Evolutionary conservation across 2,329 filamentous ascomycete genomes (phyloP), one percentile per base, ranked within the genome.

Genomic region (Pseudocercospora fuligena): DNA sequence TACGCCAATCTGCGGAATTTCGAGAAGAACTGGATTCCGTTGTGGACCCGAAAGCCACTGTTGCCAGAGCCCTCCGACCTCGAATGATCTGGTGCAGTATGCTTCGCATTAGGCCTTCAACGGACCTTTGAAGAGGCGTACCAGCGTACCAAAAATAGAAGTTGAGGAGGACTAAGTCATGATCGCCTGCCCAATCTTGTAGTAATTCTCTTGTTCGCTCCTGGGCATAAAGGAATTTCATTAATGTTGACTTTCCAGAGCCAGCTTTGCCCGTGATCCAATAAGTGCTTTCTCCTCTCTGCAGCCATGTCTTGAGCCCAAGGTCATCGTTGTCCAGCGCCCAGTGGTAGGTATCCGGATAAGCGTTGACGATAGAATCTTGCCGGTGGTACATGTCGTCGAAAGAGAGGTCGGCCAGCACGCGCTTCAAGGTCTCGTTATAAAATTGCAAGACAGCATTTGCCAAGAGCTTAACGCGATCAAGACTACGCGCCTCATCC

Each of bases 111-210:
- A 72, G 53, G 2, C 70, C 70, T 8, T 60, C 53, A 8, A 61
- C 33, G 1, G 58, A 60, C 33, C 66, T 69, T 46, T 72, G 67
- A 19, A 69, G 59, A 0, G 46, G 5, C 0, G 47, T 53, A 14
- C 70, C 70, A 1, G 58, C 25, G 21, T 36, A 56, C 70, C 70
- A 72, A 54, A 72, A 70, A 49, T 59, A 71, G 60, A 58, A 59
- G n/a, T 21, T 47, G 21, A 58, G 25, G 14, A 31, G 14, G n/a
- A 43, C 31, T 27, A n/a, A 27, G 21, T 6, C n/a, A n/a, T n/a
- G n/a, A n/a, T n/a, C n/a, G n/a, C n/a, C n/a, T n/a, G n/a, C n/a
- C n/a, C n/a, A n/a, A n/a, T n/a, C n/a, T n/a, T n/a, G n/a, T n/a
- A n/a, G n/a, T n/a, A n/a, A n/a, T n/a, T n/a, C n/a, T n/a, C n/a